Percentiles rank a stretch among this genome's conserved stretches.
Evolutionary conservation across 331 rosid genomes (phyloP).

Genomic region (Rosa hybrid): DNA sequence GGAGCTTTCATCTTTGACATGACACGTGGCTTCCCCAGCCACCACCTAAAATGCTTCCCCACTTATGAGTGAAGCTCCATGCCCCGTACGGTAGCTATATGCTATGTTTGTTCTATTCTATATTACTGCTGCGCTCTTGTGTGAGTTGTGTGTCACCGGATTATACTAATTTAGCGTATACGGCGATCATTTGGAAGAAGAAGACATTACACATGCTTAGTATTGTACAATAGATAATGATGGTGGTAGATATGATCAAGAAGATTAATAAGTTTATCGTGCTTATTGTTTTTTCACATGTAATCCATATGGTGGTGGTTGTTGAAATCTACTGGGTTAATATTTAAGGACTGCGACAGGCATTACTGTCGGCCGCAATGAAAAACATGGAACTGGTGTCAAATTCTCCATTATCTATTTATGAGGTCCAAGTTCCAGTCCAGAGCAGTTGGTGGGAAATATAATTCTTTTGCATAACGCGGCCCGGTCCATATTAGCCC

Average conservation of each 20-base stretch:
- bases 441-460: neutral
- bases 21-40: neutral
- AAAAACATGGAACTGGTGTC: neutral
- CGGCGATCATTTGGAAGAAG: neutral
- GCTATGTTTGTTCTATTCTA: neutral
- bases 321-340: neutral
- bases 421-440: neutral
- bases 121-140: neutral
- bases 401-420: neutral
- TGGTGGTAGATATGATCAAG: neutral
- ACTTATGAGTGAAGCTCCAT: neutral
- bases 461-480: neutral
- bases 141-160: neutral
- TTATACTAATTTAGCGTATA: neutral
- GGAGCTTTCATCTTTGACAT: neutral
- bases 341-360: neutral
- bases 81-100: neutral
- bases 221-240: neutral
- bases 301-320: neutral
- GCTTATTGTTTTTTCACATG: neutral
- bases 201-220: neutral
- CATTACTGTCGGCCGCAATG: neutral
- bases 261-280: neutral
- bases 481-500: neutral
- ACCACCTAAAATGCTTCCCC: slow-evolving; percentile 15